A percentile compares a stretch with the other conserved stretches of the same genome.
phyloP scores from a whole-genome alignment of 1,139 yeast genomes.

The Sugiyamaella castrensis region DNA sequence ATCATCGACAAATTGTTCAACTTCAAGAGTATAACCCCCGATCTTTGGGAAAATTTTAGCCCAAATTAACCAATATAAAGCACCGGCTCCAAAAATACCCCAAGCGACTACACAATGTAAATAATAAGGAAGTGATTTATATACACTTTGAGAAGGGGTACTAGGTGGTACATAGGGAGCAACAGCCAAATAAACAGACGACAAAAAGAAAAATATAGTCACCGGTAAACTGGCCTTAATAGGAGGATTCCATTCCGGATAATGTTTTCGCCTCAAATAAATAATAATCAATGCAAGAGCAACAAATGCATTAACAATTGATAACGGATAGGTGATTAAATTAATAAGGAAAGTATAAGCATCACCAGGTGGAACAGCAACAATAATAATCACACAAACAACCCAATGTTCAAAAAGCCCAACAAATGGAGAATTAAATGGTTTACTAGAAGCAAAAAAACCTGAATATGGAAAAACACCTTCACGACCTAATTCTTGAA shows the following conservation, averaged over 20 bases:
- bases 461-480: conserved; percentile 67
- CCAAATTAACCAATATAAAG: conserved; percentile 69
- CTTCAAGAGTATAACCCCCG: conserved; percentile 58
- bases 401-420: conserved; percentile 55
- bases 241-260: conserved; percentile 68
- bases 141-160: conserved; percentile 58
- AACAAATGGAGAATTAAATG: conserved; percentile 55
- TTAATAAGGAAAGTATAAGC: conserved; percentile 74
- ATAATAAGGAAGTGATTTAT: conserved; percentile 68
- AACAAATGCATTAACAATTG: conserved; percentile 66
- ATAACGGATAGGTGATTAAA: conserved; percentile 72
- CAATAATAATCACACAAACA: conserved; percentile 51
- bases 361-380: conserved; percentile 72
- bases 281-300: conserved; percentile 71
- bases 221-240: conserved; percentile 66
- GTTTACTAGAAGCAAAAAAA: conserved; percentile 52
- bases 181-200: conserved; percentile 66
- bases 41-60: conserved; percentile 55
- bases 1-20: conserved; percentile 60
- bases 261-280: conserved; percentile 52
- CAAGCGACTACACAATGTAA: conserved; percentile 80
- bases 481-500: conserved; percentile 71
- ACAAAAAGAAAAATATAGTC: conserved; percentile 58
- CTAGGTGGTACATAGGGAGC: conserved; percentile 84
- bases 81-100: conserved; percentile 74